A percentile compares a stretch with the other conserved stretches of the same genome.
These are phyloP conservation scores for Fomitopsis serialis DNA, from an alignment of 768 basidiomycete species.

Conservation along the genomic window DNA sequence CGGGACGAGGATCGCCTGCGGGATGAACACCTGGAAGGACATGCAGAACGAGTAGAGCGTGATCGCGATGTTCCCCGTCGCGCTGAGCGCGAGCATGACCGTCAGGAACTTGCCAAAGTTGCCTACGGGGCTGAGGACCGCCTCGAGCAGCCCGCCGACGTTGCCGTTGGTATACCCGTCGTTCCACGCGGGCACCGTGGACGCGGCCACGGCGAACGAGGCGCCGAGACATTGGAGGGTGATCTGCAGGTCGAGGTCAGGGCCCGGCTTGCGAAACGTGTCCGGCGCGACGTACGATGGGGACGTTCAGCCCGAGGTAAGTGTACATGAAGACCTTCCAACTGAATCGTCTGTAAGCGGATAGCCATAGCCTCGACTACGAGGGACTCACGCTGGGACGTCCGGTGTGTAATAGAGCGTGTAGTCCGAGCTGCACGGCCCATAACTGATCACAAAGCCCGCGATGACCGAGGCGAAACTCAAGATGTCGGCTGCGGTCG, in stretches of 20 bases:
- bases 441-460: conserved; percentile 67
- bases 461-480: conserved; percentile 67
- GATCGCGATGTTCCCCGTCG: conserved; percentile 76
- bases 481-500: conserved; percentile 49
- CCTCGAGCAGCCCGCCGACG: conserved; percentile 59
- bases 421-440: conserved; percentile 64
- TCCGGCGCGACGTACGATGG: conserved; percentile 45
- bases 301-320: conserved; percentile 58
- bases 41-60: conserved; percentile 80
- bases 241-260: conserved; percentile 20
- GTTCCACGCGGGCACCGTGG: conserved; percentile 50
- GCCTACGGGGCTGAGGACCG: conserved; percentile 54
- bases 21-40: conserved; percentile 65
- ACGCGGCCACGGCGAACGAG: conserved; percentile 54
- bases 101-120: conserved; percentile 69
- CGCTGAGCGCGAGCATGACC: conserved; percentile 68
- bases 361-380: not conserved
- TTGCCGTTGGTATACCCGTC: conserved; percentile 46
- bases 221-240: conserved; percentile 58
- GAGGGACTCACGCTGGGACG: conserved; percentile 44
- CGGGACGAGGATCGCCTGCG: conserved; percentile 51
- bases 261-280: conserved; percentile 2
- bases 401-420: conserved; percentile 61
- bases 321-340: conserved; percentile 59
- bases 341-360: conserved; percentile 24